Percentiles rank a stretch among this genome's conserved stretches.
Conservation (phyloP, 495 filamentous ascomycete genomes). For the Aspergillus conjunctus region DNA sequence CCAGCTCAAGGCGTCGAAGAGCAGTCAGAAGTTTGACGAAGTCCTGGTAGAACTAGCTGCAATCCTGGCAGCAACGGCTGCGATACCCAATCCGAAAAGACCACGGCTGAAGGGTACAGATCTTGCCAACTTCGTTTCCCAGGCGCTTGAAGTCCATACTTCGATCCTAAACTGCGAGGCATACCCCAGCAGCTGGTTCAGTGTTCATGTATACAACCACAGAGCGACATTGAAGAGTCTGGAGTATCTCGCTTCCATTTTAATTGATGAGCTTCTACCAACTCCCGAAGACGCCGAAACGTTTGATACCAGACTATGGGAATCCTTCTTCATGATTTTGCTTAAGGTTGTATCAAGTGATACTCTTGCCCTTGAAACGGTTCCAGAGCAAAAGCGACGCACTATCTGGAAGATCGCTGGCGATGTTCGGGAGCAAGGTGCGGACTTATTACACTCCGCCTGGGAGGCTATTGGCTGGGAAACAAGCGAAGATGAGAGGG, state of each 20-base stretch:
- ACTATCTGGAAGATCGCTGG: conserved; percentile 99
- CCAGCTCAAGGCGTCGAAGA: conserved; percentile 67
- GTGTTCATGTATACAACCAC: conserved; percentile 92
- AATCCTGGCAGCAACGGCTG: conserved; percentile 78
- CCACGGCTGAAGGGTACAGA: conserved; percentile 72
- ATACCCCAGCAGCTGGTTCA: conserved; percentile 88
- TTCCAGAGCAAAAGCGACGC: conserved; percentile 92
- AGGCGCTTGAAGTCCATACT: conserved; percentile 74
- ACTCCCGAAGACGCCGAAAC: conserved; percentile 87
- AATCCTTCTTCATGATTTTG: conserved; percentile 84
- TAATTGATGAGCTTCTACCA: conserved; percentile 78
- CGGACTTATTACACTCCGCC: conserved; percentile 75
- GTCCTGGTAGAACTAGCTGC: conserved; percentile 86
- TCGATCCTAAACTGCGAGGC: conserved; percentile 88
- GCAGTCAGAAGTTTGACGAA: conserved; percentile 75
- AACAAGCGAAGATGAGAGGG: conserved; percentile 71
- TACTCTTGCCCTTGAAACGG: conserved; percentile 88
- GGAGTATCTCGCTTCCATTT: conserved; percentile 76
- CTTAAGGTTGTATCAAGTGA: conserved; percentile 87
- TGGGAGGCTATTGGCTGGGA: conserved; percentile 99
- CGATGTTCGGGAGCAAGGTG: conserved; percentile 90
- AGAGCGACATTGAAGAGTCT: conserved; percentile 85
- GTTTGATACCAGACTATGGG: conserved; percentile 94
- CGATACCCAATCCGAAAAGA: conserved; percentile 54
- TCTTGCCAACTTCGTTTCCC: conserved; percentile 70